phyloP scores from a whole-genome alignment of 106 monocot genomes.

The Alisma plantagoaquatica region DNA sequence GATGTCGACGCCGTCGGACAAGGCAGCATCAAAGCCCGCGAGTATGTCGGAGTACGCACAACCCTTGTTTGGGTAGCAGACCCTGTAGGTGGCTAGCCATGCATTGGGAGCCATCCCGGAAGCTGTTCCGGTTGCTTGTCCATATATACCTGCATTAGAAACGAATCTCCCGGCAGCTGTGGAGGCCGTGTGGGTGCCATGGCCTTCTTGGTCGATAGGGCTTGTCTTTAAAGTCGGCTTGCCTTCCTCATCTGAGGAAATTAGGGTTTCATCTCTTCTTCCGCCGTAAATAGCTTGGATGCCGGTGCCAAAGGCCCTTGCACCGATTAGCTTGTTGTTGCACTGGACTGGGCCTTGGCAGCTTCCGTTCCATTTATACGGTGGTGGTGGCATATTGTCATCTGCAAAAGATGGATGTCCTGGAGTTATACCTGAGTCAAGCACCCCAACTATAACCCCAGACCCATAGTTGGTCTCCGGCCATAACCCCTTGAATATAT shows the following conservation, averaged over 20 bases:
- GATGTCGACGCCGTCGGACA: conserved; percentile 43
- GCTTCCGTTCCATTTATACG: conserved; percentile 19
- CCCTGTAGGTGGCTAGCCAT: no score
- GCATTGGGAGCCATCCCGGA: no score
- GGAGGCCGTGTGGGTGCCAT: conserved; percentile 13
- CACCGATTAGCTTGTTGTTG: not conserved
- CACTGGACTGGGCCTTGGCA: conserved; percentile 4
- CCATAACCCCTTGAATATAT: conserved; percentile 52
- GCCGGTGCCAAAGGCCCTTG: not conserved
- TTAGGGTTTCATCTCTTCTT: conserved; percentile 52
- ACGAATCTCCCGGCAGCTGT: conserved; percentile 7
- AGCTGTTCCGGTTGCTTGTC: conserved; percentile 70
- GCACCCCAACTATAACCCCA: conserved; percentile 4
- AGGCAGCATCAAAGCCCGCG: conserved; percentile 38
- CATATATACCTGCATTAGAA: conserved; percentile 34
- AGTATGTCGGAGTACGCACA: conserved; percentile 50
- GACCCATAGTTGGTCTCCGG: not conserved
- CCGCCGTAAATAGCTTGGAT: conserved; percentile 21
- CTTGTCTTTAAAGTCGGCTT: conserved; percentile 9
- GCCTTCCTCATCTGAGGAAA: conserved; percentile 63
- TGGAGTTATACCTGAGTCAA: conserved; percentile 53
- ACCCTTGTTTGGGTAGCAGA: conserved; percentile 64
- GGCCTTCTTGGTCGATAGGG: conserved; percentile 3
- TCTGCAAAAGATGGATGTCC: no score
- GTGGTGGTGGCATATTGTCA: not conserved